These are phyloP conservation scores for Fusarium nematophilum DNA, from an alignment of 2,329 filamentous ascomycete genomes.

Conservation along the genomic window DNA sequence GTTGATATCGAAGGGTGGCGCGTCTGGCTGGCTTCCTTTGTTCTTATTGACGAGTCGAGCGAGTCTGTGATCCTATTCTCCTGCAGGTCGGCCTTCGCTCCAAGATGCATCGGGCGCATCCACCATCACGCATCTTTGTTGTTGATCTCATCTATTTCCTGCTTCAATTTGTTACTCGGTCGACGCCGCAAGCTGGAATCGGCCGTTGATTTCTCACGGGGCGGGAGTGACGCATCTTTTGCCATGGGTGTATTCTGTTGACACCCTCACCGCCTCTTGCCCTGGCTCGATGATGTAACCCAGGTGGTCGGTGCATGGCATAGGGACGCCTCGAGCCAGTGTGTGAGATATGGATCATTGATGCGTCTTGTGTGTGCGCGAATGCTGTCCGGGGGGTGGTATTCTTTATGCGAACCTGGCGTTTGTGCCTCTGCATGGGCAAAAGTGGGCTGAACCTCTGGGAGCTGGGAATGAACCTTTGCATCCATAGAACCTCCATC, in stretches of 20 bases:
- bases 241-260: constrained; percentile 29
- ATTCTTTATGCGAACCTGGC: constrained; percentile 42
- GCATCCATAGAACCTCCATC: no score
- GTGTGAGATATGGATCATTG: constrained; percentile 37
- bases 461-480: constrained; percentile 32
- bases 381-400: constrained; percentile 26
- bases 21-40: constrained; percentile 8
- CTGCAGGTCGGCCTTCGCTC: constrained; percentile 25
- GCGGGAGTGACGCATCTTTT: constrained; percentile 36
- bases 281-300: constrained; percentile 41
- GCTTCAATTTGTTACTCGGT: constrained; percentile 39
- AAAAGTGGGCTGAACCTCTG: constrained; percentile 18
- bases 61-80: neutral
- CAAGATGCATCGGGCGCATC: constrained; percentile 1
- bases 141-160: constrained; percentile 21
- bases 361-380: constrained; percentile 17
- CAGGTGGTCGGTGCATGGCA: constrained; percentile 37
- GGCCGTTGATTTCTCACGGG: constrained; percentile 31
- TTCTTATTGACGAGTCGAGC: constrained; percentile 15
- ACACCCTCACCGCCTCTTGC: constrained; percentile 44
- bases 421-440: constrained; percentile 39
- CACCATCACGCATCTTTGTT: constrained; percentile 7
- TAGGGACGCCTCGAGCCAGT: constrained; percentile 31
- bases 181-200: constrained; percentile 33
- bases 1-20: constrained; percentile 20